phyloP scores from a whole-genome alignment of 768 basidiomycete genomes.

The Mycena vitilis region DNA sequence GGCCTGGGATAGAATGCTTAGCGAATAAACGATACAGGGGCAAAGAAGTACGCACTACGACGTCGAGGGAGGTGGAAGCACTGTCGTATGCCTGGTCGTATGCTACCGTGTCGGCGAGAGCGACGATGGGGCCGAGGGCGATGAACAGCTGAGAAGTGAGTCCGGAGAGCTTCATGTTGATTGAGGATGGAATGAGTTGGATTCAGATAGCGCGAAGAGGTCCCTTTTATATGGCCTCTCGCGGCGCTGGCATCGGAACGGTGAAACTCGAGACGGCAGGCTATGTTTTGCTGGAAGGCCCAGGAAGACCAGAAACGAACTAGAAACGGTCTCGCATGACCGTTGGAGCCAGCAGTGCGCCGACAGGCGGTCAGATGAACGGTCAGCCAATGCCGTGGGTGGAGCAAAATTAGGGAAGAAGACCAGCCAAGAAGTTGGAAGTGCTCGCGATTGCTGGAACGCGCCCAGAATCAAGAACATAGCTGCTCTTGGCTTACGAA shows the following conservation, averaged over 20 bases:
- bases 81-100: constrained; percentile 67
- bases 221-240: constrained; percentile 20
- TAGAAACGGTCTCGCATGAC: constrained; percentile 28
- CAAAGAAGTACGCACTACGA: constrained; percentile 39
- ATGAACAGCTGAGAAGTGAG: constrained; percentile 38
- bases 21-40: neutral
- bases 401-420: neutral
- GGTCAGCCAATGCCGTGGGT: constrained; percentile 30
- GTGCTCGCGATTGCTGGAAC: neutral
- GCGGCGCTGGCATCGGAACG: neutral
- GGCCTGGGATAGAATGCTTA: constrained; percentile 36
- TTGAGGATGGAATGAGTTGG: neutral
- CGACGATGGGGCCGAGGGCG: constrained; percentile 39
- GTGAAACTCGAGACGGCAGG: neutral
- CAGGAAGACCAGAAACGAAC: too few relatives aligned
- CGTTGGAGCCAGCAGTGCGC: constrained; percentile 23
- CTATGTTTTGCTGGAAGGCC: constrained; percentile 2
- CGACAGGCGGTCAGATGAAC: constrained; percentile 26
- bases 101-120: constrained; percentile 45
- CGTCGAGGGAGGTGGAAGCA: constrained; percentile 48
- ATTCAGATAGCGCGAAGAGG: neutral
- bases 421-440: neutral
- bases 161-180: constrained; percentile 48
- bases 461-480: neutral
- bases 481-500: too few relatives aligned